Conservation (phyloP, 345 rosid genomes). For the Eucalyptus paniculata region DNA sequence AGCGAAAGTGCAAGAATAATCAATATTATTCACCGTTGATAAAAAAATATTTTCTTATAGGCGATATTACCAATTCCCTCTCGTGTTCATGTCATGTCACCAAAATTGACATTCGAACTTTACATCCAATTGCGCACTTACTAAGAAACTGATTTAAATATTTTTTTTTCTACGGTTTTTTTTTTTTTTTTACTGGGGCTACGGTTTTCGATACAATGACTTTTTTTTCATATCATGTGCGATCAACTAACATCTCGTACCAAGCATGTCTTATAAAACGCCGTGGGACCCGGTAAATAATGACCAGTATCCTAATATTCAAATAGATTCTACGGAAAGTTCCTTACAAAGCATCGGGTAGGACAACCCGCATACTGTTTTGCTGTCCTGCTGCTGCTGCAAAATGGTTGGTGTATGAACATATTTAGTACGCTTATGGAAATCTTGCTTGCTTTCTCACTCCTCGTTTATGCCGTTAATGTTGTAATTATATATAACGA, state of each 20-base stretch:
- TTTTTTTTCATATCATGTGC: not conserved
- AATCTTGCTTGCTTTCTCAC: not conserved
- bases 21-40: not conserved
- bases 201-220: not conserved
- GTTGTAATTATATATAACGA: not conserved
- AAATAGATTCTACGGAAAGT: not conserved
- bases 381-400: not conserved
- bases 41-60: not conserved
- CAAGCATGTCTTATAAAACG: not conserved
- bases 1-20: not conserved
- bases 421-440: not conserved
- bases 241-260: not conserved
- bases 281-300: not conserved
- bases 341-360: not conserved
- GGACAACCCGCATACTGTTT: not conserved
- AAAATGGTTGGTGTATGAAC: not conserved
- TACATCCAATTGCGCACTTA: not conserved
- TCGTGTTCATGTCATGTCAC: not conserved
- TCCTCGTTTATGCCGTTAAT: not conserved
- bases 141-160: not conserved
- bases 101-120: not conserved
- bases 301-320: not conserved
- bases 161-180: not conserved
- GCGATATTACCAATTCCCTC: rapidly evolving
- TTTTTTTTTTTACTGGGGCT: too few species aligned